Percentiles rank a stretch among this genome's conserved stretches.
Conservation (phyloP, 352 stramenopile species). For the Phytophthora melonis region DNA sequence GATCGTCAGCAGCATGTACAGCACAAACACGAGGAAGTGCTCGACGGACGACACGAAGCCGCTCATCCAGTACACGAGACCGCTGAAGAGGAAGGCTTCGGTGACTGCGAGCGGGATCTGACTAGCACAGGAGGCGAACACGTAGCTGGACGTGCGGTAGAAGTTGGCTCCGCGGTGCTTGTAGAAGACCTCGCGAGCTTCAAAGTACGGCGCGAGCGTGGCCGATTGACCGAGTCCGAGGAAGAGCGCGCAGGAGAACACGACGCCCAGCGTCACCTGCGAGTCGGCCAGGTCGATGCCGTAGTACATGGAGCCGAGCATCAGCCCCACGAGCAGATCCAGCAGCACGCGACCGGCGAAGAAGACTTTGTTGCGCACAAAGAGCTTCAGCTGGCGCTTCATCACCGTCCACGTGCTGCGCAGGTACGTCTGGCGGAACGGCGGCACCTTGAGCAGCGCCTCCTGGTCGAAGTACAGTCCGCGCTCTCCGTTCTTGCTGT, state of each 20-base stretch:
- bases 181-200: conserved; percentile 77
- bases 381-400: conserved; percentile 46
- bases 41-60: conserved; percentile 50
- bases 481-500: conserved; percentile 32
- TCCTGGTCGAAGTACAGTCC: conserved; percentile 43
- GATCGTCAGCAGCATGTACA: conserved; percentile 58
- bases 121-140: conserved; percentile 53
- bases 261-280: conserved; percentile 61
- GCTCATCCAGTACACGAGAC: conserved; percentile 83
- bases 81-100: conserved; percentile 81
- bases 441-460: conserved; percentile 50
- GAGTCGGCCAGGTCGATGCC: conserved; percentile 42
- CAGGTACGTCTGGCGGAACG: conserved; percentile 47
- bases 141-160: conserved; percentile 80
- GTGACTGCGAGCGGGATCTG: conserved; percentile 54
- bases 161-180: conserved; percentile 89
- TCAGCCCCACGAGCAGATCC: conserved; percentile 47
- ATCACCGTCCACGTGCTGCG: conserved; percentile 48
- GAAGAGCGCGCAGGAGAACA: conserved; percentile 86
- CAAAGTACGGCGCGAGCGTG: conserved; percentile 66
- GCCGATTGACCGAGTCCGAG: conserved; percentile 75
- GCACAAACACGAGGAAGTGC: conserved; percentile 51
- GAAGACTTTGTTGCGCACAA: conserved; percentile 50
- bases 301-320: conserved; percentile 56
- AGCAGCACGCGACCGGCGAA: conserved; percentile 44